Evolutionary conservation across 495 filamentous ascomycete genomes (phyloP).

Genomic region (Neurospora sp.): DNA sequence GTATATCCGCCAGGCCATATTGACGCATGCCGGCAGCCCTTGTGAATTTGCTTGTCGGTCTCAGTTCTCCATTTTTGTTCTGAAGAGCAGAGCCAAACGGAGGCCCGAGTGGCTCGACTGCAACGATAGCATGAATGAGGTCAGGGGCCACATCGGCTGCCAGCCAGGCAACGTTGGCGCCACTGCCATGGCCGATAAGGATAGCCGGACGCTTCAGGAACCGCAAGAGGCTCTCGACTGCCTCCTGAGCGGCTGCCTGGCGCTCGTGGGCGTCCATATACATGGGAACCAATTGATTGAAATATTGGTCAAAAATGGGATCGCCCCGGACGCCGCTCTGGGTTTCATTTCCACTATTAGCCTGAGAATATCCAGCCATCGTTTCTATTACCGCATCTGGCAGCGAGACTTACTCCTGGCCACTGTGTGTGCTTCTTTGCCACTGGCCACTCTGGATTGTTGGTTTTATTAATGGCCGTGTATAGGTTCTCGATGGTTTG

Average conservation of each 20-base stretch:
- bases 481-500: slow-evolving; percentile 22
- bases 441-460: slow-evolving; percentile 25
- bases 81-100: slow-evolving; percentile 26
- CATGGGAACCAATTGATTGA: slow-evolving; percentile 8
- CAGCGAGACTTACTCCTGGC: slow-evolving; percentile 29
- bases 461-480: slow-evolving; percentile 27
- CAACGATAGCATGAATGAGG: slow-evolving; percentile 37
- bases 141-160: slow-evolving; percentile 35
- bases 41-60: background rate
- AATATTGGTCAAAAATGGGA: slow-evolving; percentile 40
- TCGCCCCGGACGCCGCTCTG: slow-evolving; percentile 34
- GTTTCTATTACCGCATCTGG: background rate
- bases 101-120: slow-evolving; percentile 45
- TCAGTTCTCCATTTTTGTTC: background rate
- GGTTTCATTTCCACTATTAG: background rate
- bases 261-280: slow-evolving; percentile 23
- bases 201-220: slow-evolving; percentile 34
- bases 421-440: slow-evolving; percentile 43
- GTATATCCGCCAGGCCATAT: slow-evolving; percentile 41
- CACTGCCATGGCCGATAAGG: slow-evolving; percentile 44
- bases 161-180: slow-evolving; percentile 39
- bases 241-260: slow-evolving; percentile 34
- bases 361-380: background rate
- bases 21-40: background rate
- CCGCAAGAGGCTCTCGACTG: slow-evolving; percentile 27